A percentile compares a stretch with the other conserved stretches of the same genome.
These are phyloP conservation scores for Adansonia madagascariensis DNA, from an alignment of 441 rosid genomes.

Conservation along the genomic window DNA sequence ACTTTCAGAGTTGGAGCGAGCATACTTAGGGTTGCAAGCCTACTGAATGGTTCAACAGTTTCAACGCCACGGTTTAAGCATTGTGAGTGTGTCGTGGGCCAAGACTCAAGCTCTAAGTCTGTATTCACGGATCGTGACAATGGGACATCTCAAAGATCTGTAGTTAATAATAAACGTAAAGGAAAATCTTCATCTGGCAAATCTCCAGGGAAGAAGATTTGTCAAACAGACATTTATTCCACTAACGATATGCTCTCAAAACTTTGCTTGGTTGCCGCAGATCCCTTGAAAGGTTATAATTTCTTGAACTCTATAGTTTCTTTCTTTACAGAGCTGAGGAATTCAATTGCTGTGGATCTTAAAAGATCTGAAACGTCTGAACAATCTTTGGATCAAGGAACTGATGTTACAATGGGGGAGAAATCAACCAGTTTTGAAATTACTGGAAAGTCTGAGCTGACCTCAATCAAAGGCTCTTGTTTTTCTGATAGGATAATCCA, in stretches of 20 bases:
- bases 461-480: slow-evolving; percentile 32
- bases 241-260: slow-evolving; percentile 43
- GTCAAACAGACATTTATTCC: slow-evolving; percentile 35
- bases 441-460: slow-evolving; percentile 32
- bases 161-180: slow-evolving; percentile 34
- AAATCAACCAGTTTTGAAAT: slow-evolving; percentile 28
- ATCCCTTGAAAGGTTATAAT: slow-evolving; percentile 22
- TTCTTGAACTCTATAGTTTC: slow-evolving; percentile 30
- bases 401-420: slow-evolving; percentile 10
- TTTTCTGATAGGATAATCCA: slow-evolving; percentile 30
- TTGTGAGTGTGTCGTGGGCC: neutral
- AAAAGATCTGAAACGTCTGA: slow-evolving; percentile 24
- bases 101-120: too few species aligned
- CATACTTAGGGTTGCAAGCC: slow-evolving; percentile 59
- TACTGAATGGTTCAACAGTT: slow-evolving; percentile 5
- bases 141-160: slow-evolving; percentile 30
- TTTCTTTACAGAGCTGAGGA: slow-evolving; percentile 49
- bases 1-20: slow-evolving; percentile 63
- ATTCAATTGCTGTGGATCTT: slow-evolving; percentile 42
- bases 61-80: neutral
- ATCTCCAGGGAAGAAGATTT: slow-evolving; percentile 27
- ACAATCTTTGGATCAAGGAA: slow-evolving; percentile 32
- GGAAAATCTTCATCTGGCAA: slow-evolving; percentile 33
- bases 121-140: neutral
- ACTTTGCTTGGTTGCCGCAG: slow-evolving; percentile 28